Conservation (phyloP, 2,329 filamentous ascomycete genomes). For the Fusarium illudens region DNA sequence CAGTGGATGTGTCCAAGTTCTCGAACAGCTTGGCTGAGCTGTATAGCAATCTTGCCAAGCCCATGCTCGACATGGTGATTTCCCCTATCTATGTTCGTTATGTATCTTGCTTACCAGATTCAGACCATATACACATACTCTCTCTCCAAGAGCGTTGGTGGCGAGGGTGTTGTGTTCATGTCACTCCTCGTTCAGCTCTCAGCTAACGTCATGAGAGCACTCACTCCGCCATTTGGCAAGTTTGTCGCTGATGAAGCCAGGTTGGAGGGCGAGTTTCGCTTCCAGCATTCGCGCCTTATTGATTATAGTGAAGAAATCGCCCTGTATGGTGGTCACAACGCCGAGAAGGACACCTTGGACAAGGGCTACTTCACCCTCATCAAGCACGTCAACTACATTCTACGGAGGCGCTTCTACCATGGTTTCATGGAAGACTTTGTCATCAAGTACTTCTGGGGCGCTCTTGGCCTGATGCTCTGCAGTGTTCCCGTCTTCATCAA, state of each 20-base stretch:
- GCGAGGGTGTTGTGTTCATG: slow-evolving; percentile 96
- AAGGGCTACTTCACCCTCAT: slow-evolving; percentile 99
- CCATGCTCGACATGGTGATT: slow-evolving; percentile 85
- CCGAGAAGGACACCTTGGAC: slow-evolving; percentile 94
- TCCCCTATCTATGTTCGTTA: too few relatives aligned
- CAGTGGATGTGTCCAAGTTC: slow-evolving; percentile 95
- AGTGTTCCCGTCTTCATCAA: slow-evolving; percentile 97
- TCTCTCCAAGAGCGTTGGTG: slow-evolving; percentile 91
- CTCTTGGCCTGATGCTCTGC: slow-evolving; percentile 88
- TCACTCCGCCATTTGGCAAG: slow-evolving; percentile 96
- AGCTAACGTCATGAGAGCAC: slow-evolving; percentile 88
- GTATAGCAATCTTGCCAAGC: slow-evolving; percentile 96
- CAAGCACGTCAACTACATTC: slow-evolving; percentile 97
- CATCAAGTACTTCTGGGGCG: slow-evolving; percentile 99
- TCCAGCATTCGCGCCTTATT: slow-evolving; percentile 92
- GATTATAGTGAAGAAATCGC: slow-evolving; percentile 97
- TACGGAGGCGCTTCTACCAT: slow-evolving; percentile 90
- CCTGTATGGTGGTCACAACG: slow-evolving; percentile 88
- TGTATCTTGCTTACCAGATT: slow-evolving; percentile 35
- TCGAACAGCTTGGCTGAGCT: slow-evolving; percentile 93
- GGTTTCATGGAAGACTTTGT: slow-evolving; percentile 99
- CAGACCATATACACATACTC: slow-evolving; percentile 92
- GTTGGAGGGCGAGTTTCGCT: slow-evolving; percentile 94
- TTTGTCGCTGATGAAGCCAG: slow-evolving; percentile 97
- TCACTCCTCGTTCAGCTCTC: slow-evolving; percentile 91